Evolutionary conservation across 2,329 filamentous ascomycete genomes (phyloP).

Genomic region (Hymenoscyphus occultus): DNA sequence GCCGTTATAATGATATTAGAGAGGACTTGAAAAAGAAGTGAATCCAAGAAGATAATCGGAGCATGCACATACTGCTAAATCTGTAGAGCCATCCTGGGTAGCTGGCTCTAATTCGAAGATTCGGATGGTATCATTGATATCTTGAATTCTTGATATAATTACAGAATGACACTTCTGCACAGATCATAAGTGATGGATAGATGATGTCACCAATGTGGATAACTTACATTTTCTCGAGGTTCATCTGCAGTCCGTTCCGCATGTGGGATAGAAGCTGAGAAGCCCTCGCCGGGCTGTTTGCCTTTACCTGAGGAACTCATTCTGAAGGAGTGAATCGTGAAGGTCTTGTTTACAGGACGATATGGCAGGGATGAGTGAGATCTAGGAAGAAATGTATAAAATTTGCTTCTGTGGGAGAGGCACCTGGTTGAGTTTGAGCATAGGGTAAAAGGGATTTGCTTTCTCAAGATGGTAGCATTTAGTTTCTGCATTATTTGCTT

Average conservation of each 20-base stretch:
- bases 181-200: not conserved
- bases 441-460: not conserved
- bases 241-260: slow-evolving; percentile 71
- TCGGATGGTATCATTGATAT: slow-evolving; percentile 65
- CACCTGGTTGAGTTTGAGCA: not conserved
- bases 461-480: no score
- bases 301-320: not conserved
- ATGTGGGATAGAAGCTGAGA: slow-evolving; percentile 44
- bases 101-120: slow-evolving; percentile 64
- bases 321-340: not conserved
- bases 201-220: not conserved
- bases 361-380: not conserved
- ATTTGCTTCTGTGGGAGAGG: not conserved
- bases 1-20: no score
- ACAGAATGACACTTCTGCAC: slow-evolving; percentile 34
- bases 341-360: not conserved
- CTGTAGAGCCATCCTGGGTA: slow-evolving; percentile 37
- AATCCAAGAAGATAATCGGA: not conserved
- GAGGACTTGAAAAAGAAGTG: slow-evolving; percentile 3
- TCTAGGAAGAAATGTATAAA: not conserved
- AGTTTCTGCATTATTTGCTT: no score
- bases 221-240: slow-evolving; percentile 60
- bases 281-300: not conserved
- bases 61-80: slow-evolving; percentile 42
- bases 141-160: slow-evolving; percentile 57